These are phyloP conservation scores for Erigeron philadelphicus DNA, from an alignment of 140 eudicot species.

Conservation along the genomic window DNA sequence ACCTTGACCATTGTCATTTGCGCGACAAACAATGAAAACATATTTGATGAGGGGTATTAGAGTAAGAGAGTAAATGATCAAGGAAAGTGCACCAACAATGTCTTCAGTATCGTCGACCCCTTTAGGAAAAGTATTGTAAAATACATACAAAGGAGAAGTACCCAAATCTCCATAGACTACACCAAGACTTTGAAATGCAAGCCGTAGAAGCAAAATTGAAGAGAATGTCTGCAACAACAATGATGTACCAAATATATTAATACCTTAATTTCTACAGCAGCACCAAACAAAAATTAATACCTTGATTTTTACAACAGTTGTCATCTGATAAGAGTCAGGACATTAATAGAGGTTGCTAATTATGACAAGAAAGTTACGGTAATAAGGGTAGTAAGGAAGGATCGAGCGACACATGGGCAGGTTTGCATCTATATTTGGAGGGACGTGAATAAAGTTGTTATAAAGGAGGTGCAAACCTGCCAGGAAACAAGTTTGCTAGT, in stretches of 20 bases:
- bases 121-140: constrained; percentile 80
- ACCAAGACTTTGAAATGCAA: constrained; percentile 91
- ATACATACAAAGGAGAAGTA: constrained; percentile 92
- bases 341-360: no score
- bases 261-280: background rate
- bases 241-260: background rate
- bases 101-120: constrained; percentile 66
- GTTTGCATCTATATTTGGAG: no score
- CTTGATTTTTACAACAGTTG: background rate
- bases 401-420: no score
- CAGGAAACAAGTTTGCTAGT: no score
- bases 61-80: constrained; percentile 91
- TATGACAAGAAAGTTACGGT: no score
- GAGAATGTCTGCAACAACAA: constrained; percentile 63
- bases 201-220: constrained; percentile 65
- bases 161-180: constrained; percentile 97
- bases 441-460: no score
- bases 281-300: background rate
- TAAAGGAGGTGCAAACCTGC: no score
- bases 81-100: constrained; percentile 83
- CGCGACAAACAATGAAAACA: constrained; percentile 86
- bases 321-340: background rate
- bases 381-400: no score
- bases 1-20: constrained; percentile 99
- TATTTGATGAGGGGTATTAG: constrained; percentile 90